Conservation (phyloP, 2,329 filamentous ascomycete genomes). For the Beauveria sp. region DNA sequence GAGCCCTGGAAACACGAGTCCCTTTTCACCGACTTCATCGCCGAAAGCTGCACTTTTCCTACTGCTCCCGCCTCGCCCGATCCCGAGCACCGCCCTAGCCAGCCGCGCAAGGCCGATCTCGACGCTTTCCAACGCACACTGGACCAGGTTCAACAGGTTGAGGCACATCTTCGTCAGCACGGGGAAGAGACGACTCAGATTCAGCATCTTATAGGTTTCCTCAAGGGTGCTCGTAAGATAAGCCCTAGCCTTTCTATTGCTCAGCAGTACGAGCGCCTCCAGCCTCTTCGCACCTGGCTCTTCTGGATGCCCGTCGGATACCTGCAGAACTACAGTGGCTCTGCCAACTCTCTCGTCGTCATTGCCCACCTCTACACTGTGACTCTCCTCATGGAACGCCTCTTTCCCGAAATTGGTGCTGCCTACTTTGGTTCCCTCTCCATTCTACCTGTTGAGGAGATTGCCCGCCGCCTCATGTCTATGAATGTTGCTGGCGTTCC, state of each 20-base stretch:
- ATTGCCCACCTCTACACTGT: conserved; percentile 89
- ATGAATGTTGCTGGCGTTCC: conserved; percentile 54
- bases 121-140: conserved; percentile 60
- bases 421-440: conserved; percentile 80
- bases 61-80: conserved; percentile 56
- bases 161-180: conserved; percentile 59
- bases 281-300: conserved; percentile 82
- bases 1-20: conserved; percentile 86
- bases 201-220: conserved; percentile 62
- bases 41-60: conserved; percentile 67
- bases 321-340: conserved; percentile 67
- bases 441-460: conserved; percentile 76
- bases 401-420: conserved; percentile 86
- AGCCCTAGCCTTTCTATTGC: conserved; percentile 63
- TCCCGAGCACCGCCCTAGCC: conserved; percentile 53
- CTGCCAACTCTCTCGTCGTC: conserved; percentile 71
- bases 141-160: conserved; percentile 59
- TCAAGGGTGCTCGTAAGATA: conserved; percentile 65
- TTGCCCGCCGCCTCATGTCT: conserved; percentile 65
- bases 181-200: conserved; percentile 63
- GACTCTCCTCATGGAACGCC: conserved; percentile 77
- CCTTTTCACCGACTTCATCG: conserved; percentile 74
- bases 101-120: conserved; percentile 62
- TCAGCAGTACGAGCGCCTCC: conserved; percentile 84
- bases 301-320: conserved; percentile 91